Base-by-base conservation (phyloP, 495 filamentous ascomycete species). In the Lasiosphaeria ovina region DNA sequence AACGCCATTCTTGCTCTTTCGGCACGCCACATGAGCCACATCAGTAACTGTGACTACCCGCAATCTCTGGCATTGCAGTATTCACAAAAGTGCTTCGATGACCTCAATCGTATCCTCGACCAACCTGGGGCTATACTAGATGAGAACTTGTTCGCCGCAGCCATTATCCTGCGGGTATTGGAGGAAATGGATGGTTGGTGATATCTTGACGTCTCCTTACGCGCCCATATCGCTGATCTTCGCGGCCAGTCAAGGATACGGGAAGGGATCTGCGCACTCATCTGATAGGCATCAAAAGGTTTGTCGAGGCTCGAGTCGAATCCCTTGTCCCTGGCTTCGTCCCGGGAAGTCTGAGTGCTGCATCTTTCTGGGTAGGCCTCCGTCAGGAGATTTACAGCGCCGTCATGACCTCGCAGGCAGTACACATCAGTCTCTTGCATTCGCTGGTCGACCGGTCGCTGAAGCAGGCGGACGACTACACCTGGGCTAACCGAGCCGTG, bases 1-100 rank as follows among this genome's bases (percentile, higher is more conserved):
- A 83, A 85, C 51, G 83, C 85, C 45, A 82, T 87, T 10, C 77
- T 86, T 58, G 82, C 85, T 8, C 69, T 85, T 33, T 81, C 85
- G 3, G 80, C 81, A 3, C 72, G 80, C 10, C 83, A 87, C 65
- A 62, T 84, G 47, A 80, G 77, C 47, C 74, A 79, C 24, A 81
- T 77, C 0, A 68, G 71, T 14, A 44, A 53, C 31, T 64, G 69
- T 48, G 79, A 83, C 24, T 24, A 24, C 54, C 69, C 75, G 3
- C 69, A 77, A 6, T 24, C 24, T 24, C 73, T 76, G 12, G 78
- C 79, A 2, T 77, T 79, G 53, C 67, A 70, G 36, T 85, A 84
- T 60, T 76, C 81, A 44, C 72, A 79, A 4, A 73, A 76, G 24
- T 85, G 84, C 55, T 68, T 84, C 6, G 75, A 76, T 17, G 64